Evolutionary conservation across 1,284 basidiomycete genomes (phyloP).

Genomic region (Pulchroboletus neoregius): DNA sequence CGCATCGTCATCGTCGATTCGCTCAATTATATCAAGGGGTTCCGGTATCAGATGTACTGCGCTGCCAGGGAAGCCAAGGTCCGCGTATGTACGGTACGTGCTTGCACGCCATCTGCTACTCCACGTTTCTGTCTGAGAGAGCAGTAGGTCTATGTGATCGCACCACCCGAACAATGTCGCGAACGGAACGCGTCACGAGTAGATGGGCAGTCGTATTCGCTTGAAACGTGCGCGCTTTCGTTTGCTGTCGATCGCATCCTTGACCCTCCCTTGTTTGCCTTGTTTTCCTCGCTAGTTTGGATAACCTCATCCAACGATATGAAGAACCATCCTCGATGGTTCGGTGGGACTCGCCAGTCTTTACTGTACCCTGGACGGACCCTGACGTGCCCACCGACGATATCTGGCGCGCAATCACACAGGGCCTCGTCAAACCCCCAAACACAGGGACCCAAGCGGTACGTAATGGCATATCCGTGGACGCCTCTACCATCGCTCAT

Average conservation of each 20-base stretch:
- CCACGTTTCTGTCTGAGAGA: conserved; percentile 5
- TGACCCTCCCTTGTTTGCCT: background rate
- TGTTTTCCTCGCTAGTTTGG: conserved; percentile 52
- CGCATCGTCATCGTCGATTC: conserved; percentile 88
- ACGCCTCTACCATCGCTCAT: too few species aligned
- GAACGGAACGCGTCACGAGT: conserved; percentile 67
- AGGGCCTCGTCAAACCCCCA: conserved; percentile 78
- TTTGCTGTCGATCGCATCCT: background rate
- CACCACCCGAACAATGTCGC: conserved; percentile 73
- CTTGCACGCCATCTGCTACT: background rate
- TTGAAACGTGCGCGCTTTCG: conserved; percentile 57
- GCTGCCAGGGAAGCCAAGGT: conserved; percentile 86
- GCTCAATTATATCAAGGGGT: conserved; percentile 96
- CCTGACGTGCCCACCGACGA: conserved; percentile 62
- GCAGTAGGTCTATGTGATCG: conserved; percentile 70
- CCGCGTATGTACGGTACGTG: conserved; percentile 82
- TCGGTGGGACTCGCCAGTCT: conserved; percentile 94
- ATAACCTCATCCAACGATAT: conserved; percentile 85
- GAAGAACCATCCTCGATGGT: conserved; percentile 98
- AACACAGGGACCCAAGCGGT: conserved; percentile 84
- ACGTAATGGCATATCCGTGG: conserved; percentile 8
- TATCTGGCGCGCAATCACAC: conserved; percentile 82
- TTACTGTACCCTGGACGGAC: conserved; percentile 79
- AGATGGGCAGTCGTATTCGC: conserved; percentile 53
- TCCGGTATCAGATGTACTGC: conserved; percentile 97